phyloP scores from a whole-genome alignment of 805 yeast genomes.

The Candida bentonensis region DNA sequence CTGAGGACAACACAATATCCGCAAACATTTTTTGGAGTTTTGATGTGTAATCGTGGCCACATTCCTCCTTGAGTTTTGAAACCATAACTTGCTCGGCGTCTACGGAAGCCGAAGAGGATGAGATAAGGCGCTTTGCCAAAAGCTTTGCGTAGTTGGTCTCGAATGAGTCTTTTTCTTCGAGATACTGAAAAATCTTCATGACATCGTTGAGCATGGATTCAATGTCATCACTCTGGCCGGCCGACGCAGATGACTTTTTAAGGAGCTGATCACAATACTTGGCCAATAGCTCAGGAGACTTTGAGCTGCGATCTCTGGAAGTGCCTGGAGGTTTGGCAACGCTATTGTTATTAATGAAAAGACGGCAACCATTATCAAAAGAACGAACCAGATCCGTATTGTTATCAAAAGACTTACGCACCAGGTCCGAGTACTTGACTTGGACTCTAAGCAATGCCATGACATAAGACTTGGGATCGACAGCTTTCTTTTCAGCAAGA shows the following conservation, averaged over 20 bases:
- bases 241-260: slow-evolving; percentile 56
- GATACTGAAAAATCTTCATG: slow-evolving; percentile 72
- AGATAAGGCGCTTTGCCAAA: slow-evolving; percentile 78
- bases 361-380: slow-evolving; percentile 76
- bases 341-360: slow-evolving; percentile 67
- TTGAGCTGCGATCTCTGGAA: slow-evolving; percentile 30
- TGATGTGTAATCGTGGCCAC: slow-evolving; percentile 83
- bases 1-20: slow-evolving; percentile 77
- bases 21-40: slow-evolving; percentile 93
- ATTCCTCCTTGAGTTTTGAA: slow-evolving; percentile 74
- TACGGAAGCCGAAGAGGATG: slow-evolving; percentile 72
- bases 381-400: slow-evolving; percentile 74
- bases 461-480: slow-evolving; percentile 69
- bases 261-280: slow-evolving; percentile 75
- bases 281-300: slow-evolving; percentile 85
- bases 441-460: slow-evolving; percentile 63
- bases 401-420: slow-evolving; percentile 49
- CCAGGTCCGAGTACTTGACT: slow-evolving; percentile 50
- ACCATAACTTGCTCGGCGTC: slow-evolving; percentile 75
- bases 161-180: slow-evolving; percentile 90
- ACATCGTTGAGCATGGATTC: slow-evolving; percentile 59
- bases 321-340: slow-evolving; percentile 44
- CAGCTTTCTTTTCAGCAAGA: slow-evolving; percentile 17
- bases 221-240: slow-evolving; percentile 56
- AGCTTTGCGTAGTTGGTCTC: slow-evolving; percentile 84